Conservation (phyloP, 306 rosid species). For the Geum urbanum region DNA sequence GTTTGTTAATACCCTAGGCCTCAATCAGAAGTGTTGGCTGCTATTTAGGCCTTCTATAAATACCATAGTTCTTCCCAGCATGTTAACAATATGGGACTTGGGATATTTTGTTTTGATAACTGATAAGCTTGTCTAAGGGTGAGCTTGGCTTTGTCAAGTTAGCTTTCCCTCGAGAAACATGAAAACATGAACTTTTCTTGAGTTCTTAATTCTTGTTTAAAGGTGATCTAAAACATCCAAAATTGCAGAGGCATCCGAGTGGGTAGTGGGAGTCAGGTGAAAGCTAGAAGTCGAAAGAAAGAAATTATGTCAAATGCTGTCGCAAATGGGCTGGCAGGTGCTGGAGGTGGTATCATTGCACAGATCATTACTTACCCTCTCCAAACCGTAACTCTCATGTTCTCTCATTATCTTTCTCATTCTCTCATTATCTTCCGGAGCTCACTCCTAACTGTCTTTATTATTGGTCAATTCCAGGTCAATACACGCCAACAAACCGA, state of each 20-base stretch:
- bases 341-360: slow-evolving; percentile 79
- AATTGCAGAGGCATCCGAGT: background rate
- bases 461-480: slow-evolving; percentile 40
- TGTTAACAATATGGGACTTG: too few relatives aligned
- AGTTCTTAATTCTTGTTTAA: too few relatives aligned
- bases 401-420: background rate
- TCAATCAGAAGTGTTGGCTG: too few relatives aligned
- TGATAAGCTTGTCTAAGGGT: too few relatives aligned
- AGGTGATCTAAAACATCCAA: background rate
- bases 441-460: background rate
- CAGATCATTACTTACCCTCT: slow-evolving; percentile 86
- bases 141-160: too few relatives aligned
- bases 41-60: too few relatives aligned
- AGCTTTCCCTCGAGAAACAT: too few relatives aligned
- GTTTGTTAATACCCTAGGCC: too few relatives aligned
- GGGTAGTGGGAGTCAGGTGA: background rate
- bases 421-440: background rate
- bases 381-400: slow-evolving; percentile 43
- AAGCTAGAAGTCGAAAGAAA: background rate
- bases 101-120: too few relatives aligned
- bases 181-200: too few relatives aligned
- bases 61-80: too few relatives aligned
- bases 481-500: slow-evolving; percentile 87
- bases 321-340: slow-evolving; percentile 79
- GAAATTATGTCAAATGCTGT: slow-evolving; percentile 53